Evolutionary conservation across 2,329 filamentous ascomycete genomes (phyloP).

Genomic region (Fusarium pseudograminearum): DNA sequence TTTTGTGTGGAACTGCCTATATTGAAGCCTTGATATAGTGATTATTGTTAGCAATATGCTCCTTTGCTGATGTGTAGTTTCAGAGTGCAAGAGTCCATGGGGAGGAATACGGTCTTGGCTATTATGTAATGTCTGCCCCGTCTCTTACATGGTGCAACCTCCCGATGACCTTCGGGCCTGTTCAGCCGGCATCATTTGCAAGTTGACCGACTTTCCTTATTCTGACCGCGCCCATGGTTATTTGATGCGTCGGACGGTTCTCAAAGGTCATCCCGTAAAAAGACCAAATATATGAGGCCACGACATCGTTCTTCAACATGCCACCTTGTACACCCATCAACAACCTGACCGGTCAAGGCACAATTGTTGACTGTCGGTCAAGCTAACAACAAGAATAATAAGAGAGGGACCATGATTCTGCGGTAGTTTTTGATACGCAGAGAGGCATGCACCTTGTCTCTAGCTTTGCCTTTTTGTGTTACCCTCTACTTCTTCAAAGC

Average conservation of each 20-base stretch:
- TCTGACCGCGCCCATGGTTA: constrained; percentile 13
- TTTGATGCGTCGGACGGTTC: constrained; percentile 18
- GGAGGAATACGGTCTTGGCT: constrained; percentile 1
- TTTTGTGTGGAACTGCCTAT: background rate
- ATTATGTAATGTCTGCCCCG: constrained; percentile 12
- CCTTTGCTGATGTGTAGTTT: background rate
- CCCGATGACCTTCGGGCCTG: constrained; percentile 30
- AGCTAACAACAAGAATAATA: constrained; percentile 5
- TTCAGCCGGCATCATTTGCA: constrained; percentile 10
- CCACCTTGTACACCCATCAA: constrained; percentile 33
- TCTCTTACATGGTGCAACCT: constrained; percentile 26
- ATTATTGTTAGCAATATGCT: background rate
- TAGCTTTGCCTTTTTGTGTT: constrained; percentile 34
- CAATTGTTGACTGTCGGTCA: constrained; percentile 13
- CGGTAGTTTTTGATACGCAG: constrained; percentile 22
- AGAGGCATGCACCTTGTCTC: constrained; percentile 12
- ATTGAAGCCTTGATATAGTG: background rate
- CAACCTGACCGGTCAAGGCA: constrained; percentile 40
- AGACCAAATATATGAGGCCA: constrained; percentile 29
- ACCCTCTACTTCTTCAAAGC: constrained; percentile 30
- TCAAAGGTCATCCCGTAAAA: constrained; percentile 20
- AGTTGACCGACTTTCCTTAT: constrained; percentile 31
- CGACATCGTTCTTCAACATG: constrained; percentile 20
- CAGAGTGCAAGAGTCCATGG: background rate
- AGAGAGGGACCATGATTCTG: background rate